Conservation (phyloP, 2,329 filamentous ascomycete species). For the Aspergillus flavus region DNA sequence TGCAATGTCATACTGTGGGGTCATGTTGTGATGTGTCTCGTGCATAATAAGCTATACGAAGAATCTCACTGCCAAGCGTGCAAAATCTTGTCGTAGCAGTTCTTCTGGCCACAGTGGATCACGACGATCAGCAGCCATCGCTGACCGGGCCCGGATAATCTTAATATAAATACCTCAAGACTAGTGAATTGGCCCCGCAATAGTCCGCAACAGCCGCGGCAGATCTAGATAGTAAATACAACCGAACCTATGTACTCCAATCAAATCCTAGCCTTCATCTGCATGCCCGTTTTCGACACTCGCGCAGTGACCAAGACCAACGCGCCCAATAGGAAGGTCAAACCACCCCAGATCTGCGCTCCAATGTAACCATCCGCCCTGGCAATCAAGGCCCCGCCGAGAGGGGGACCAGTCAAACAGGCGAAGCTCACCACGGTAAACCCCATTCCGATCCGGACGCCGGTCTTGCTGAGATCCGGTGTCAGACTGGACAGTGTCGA, state of each 20-base stretch:
- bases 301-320: constrained; percentile 16
- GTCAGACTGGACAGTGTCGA: constrained; percentile 18
- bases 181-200: background rate
- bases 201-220: background rate
- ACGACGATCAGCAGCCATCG: background rate
- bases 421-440: constrained; percentile 50
- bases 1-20: background rate
- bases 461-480: constrained; percentile 16
- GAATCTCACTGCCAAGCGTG: background rate
- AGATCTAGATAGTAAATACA: background rate
- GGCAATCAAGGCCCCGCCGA: constrained; percentile 52
- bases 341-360: constrained; percentile 49
- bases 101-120: background rate
- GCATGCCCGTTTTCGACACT: constrained; percentile 10
- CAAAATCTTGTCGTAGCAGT: background rate
- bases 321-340: constrained; percentile 16
- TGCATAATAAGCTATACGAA: background rate
- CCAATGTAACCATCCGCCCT: constrained; percentile 45
- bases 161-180: background rate
- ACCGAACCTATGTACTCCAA: background rate
- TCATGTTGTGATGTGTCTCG: background rate
- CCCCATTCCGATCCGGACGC: constrained; percentile 35
- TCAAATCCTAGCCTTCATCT: constrained; percentile 14
- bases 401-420: constrained; percentile 49
- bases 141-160: background rate